Evolutionary conservation across 495 filamentous ascomycete genomes (phyloP).

Genomic region (Filosporella fistucella): DNA sequence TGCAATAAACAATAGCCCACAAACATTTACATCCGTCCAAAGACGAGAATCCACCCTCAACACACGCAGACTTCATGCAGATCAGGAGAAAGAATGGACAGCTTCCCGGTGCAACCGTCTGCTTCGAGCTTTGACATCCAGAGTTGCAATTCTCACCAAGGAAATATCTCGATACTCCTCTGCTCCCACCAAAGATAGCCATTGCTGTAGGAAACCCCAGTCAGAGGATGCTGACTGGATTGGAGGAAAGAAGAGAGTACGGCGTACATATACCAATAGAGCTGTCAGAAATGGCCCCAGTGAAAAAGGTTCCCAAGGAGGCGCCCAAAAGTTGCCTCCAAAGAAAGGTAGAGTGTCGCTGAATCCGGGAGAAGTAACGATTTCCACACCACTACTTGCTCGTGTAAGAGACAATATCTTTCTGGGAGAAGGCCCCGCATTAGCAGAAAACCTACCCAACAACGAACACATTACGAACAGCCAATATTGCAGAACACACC

Average conservation of each 20-base stretch:
- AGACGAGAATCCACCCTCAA: conserved; percentile 15
- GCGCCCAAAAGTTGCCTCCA: neutral
- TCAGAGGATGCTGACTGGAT: conserved; percentile 25
- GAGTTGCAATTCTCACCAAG: conserved; percentile 45
- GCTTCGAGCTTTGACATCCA: conserved; percentile 47
- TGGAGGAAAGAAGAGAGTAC: conserved; percentile 23
- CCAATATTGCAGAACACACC: too few relatives aligned
- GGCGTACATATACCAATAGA: conserved; percentile 29
- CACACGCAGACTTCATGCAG: conserved; percentile 1
- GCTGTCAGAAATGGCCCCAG: neutral
- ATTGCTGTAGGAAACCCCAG: neutral
- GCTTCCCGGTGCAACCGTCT: conserved; percentile 51
- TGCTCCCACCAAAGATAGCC: neutral
- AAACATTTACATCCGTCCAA: conserved; percentile 17
- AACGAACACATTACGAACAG: too few relatives aligned
- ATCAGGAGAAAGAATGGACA: conserved; percentile 43
- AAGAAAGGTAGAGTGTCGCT: conserved; percentile 3
- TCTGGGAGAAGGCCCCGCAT: too few relatives aligned
- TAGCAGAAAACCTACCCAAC: too few relatives aligned
- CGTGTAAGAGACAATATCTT: conserved; percentile 15
- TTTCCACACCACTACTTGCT: conserved; percentile 22
- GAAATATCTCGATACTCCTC: conserved; percentile 17
- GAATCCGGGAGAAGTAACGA: conserved; percentile 20
- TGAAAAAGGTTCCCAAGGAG: neutral
- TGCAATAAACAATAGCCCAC: neutral